Conservation (phyloP, 441 rosid genomes). For the Croton setiger region DNA sequence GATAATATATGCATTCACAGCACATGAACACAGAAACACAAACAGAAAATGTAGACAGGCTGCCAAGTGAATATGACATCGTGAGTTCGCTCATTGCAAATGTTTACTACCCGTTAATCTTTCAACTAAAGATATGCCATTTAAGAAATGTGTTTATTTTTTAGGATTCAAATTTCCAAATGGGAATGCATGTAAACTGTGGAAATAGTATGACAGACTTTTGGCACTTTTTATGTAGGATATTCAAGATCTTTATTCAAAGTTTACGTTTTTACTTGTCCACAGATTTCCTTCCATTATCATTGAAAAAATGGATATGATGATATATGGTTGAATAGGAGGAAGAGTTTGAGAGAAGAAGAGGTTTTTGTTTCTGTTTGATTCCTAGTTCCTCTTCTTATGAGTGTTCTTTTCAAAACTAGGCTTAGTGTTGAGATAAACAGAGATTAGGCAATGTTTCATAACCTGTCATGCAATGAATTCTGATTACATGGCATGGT, state of each 20-base stretch:
- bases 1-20: background rate
- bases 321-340: background rate
- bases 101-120: background rate
- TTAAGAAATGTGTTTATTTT: background rate
- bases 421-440: background rate
- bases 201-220: background rate
- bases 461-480: no score
- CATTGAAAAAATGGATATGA: background rate
- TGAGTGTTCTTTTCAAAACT: background rate
- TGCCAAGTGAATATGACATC: background rate
- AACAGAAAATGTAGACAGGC: background rate
- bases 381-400: background rate
- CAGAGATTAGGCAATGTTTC: background rate
- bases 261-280: background rate
- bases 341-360: background rate
- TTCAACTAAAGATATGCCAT: slow-evolving; percentile 1
- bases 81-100: background rate
- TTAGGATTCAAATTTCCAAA: background rate
- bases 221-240: background rate
- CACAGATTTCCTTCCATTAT: background rate
- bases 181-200: background rate
- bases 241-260: background rate
- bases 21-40: background rate
- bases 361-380: background rate
- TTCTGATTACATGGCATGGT: no score